Base-by-base conservation (phyloP, 306 rosid species). In the Abrus precatorius region DNA sequence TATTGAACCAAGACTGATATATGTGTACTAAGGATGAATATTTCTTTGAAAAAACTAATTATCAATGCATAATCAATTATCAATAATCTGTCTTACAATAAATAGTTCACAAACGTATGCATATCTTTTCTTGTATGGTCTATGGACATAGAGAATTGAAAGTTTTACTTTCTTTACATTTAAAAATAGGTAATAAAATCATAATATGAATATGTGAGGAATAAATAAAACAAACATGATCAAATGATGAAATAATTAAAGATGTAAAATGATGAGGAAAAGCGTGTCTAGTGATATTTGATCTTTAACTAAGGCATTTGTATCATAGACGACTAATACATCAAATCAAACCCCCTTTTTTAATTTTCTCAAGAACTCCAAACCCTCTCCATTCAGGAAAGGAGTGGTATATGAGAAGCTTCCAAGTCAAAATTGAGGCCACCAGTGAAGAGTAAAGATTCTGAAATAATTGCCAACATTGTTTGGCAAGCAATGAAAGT, bases 391-490 rank as follows among this genome's bases (percentile, higher is more conserved):
- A 55, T 55, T 54, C 6, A 44, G 0, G 20, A 38, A 41, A 65
- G 5, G 43, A 47, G 69, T 56, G 43, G 82, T 41, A 29, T 49
- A 66, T 66, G 36, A 54, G 64, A 66, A 66, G 67, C 66, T 78
- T 67, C 59, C 53, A 13, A 40, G 43, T 57, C 75, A 66, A 67
- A 67, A 78, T 55, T 29, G 5, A 77, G 38, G 66, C 30, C 45
- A 65, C 72, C 74, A 77, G 38, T 65, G 66, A 64, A 53, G 56
- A 56, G 55, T 5, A 14, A 41, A 45, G 70, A 47, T 61, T 62
- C 72, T 48, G 5, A 76, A 33, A n/a, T 9, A 76, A 62, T 76
- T 76, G 61, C 49, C 80, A 9, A 48, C 80, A 61, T 40, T 45
- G 70, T 69, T 69, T 47, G 60, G 52, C 80, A 48, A 9, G 72